phyloP scores from a whole-genome alignment of 2,329 filamentous ascomycete species.

The Pseudogymnoascus sp. region DNA sequence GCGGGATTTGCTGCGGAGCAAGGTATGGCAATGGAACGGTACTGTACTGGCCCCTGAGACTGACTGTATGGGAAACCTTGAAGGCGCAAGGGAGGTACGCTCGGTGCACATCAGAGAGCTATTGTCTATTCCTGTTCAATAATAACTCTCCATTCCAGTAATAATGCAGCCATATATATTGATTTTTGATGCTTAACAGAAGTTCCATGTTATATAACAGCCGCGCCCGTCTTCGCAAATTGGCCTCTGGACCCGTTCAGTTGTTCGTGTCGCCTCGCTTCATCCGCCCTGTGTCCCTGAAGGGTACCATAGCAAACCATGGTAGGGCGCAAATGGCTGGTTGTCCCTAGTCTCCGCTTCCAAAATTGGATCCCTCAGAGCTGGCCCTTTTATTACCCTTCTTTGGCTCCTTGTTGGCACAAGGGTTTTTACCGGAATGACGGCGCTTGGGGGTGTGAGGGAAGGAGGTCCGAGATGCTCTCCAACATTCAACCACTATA shows the following conservation, averaged over 20 bases:
- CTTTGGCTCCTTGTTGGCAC: background rate
- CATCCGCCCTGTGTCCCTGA: conserved; percentile 6
- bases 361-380: conserved; percentile 3
- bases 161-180: background rate
- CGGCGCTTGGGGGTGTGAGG: background rate
- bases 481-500: conserved; percentile 3
- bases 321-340: background rate
- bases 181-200: background rate
- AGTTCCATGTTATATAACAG: conserved; percentile 1
- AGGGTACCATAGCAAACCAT: background rate
- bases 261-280: background rate
- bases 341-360: conserved; percentile 1
- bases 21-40: conserved; percentile 7
- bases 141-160: background rate
- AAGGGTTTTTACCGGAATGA: background rate
- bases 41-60: background rate
- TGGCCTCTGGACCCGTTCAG: background rate
- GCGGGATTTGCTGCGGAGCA: conserved; percentile 3
- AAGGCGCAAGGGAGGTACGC: background rate
- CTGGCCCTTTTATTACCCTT: conserved; percentile 7
- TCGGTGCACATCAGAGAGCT: background rate
- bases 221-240: background rate
- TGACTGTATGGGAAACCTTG: background rate
- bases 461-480: conserved; percentile 2
- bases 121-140: background rate